These are phyloP conservation scores for Hemileia vastatrix DNA, from an alignment of 1,284 basidiomycete genomes.

Conservation along the genomic window DNA sequence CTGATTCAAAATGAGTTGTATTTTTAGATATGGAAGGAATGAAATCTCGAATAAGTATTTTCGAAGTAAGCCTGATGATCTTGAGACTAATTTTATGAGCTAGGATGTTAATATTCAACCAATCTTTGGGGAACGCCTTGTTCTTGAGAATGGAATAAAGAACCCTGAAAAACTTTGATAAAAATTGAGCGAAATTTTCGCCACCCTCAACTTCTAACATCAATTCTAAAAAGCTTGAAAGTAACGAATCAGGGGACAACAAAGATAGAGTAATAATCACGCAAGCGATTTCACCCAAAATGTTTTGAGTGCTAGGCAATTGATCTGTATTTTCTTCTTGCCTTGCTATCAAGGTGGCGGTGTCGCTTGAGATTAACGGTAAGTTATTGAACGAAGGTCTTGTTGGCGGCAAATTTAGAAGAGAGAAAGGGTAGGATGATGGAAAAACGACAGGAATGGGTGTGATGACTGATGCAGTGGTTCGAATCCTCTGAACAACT, in stretches of 20 bases:
- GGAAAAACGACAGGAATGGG: conserved; percentile 75
- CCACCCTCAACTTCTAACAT: conserved; percentile 74
- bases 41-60: conserved; percentile 67
- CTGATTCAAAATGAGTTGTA: conserved; percentile 56
- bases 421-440: conserved; percentile 81
- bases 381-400: conserved; percentile 43
- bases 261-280: conserved; percentile 74
- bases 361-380: conserved; percentile 29
- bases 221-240: conserved; percentile 67
- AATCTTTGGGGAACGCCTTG: conserved; percentile 78
- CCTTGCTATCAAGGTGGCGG: conserved; percentile 42
- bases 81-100: conserved; percentile 80
- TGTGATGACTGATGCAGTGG: conserved; percentile 56
- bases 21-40: conserved; percentile 53
- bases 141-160: conserved; percentile 72
- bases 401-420: conserved; percentile 57
- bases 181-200: conserved; percentile 61
- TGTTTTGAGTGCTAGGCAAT: conserved; percentile 58
- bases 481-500: conserved; percentile 60
- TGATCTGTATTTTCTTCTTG: conserved; percentile 18
- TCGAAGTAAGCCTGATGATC: conserved; percentile 71
- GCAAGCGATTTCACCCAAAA: conserved; percentile 73
- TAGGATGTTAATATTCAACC: conserved; percentile 86
- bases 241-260: conserved; percentile 65
- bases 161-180: conserved; percentile 71